Evolutionary conservation across 805 yeast genomes (phyloP).

Genomic region (Hanseniaspora lindneri): DNA sequence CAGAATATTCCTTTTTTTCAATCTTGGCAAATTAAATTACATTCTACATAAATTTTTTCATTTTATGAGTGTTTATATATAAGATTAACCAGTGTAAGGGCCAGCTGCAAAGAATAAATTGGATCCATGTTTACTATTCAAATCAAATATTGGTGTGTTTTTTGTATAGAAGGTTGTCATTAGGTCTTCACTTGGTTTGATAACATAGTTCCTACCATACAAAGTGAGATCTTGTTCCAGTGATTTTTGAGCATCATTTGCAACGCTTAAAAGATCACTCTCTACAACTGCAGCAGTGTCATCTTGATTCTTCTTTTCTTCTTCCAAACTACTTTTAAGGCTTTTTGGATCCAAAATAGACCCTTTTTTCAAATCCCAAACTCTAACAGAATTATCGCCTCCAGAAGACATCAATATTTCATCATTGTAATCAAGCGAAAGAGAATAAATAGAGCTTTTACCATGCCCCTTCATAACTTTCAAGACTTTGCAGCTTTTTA

Average conservation of each 20-base stretch:
- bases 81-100: slow-evolving; percentile 42
- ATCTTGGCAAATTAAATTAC: slow-evolving; percentile 6
- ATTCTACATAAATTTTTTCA: not conserved
- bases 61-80: not conserved
- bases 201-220: slow-evolving; percentile 49
- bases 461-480: slow-evolving; percentile 96
- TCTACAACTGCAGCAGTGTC: slow-evolving; percentile 17
- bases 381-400: slow-evolving; percentile 83
- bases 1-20: slow-evolving; percentile 10
- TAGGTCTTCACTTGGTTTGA: slow-evolving; percentile 77
- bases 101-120: slow-evolving; percentile 91
- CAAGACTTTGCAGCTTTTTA: slow-evolving; percentile 76
- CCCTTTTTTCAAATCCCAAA: slow-evolving; percentile 87
- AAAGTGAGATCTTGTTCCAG: slow-evolving; percentile 32
- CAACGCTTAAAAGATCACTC: slow-evolving; percentile 19
- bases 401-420: slow-evolving; percentile 82
- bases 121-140: slow-evolving; percentile 70
- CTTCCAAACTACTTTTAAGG: slow-evolving; percentile 19
- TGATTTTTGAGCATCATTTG: slow-evolving; percentile 17
- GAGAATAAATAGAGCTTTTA: slow-evolving; percentile 67
- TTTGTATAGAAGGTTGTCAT: slow-evolving; percentile 89
- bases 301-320: slow-evolving; percentile 16
- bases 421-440: slow-evolving; percentile 78
- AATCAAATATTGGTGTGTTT: slow-evolving; percentile 85
- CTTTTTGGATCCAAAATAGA: slow-evolving; percentile 50